Base-by-base conservation (phyloP, 441 rosid species). In the Corymbia calophylla region DNA sequence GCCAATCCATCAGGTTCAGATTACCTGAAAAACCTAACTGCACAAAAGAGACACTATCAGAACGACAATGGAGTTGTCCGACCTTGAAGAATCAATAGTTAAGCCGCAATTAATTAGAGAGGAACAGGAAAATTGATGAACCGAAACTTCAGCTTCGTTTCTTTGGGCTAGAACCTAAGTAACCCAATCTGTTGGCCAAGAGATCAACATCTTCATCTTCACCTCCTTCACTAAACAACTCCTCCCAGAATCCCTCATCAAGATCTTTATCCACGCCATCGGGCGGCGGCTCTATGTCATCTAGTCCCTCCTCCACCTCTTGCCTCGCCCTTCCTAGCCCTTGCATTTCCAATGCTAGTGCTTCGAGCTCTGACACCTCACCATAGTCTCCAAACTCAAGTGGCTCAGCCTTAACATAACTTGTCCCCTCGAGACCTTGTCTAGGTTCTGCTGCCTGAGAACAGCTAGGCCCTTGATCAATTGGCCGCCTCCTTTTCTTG, bases 191-290 rank as follows among this genome's bases (percentile, higher is more conserved):
- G 88, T 92, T 94, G 68, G 95, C 93, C 90, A 95, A 93, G 31
- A 90, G 91, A 89, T 92, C 90, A 16, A 93, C 95, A 88, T 92
- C 94, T 73, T 90, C 97, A 56, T 92, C 93, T 66, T 91, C 94
- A 44, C 60, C 93, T 51, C 68, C 94, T 53, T 87, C 92, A 60
- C 92, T 95, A 73, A 97, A 85, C 82, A 98, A 88, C 53, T 96
- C 99, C 88, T 97, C 98, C 99, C 98, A 97, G 90, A 96, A 98
- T 29, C 95, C 96, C 2, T 96, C 97, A 82, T 97, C 99, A 11
- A 97, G 96, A 73, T 93, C 96, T 91, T 90, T 93, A 55, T 93
- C 97, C 87, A 77, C 58, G 51, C 56, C 90, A 44, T 92, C 94
- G 8, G 81, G 87, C 16, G 9, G 87, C 27, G 90, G 60, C 80